Evolutionary conservation across 805 yeast species (phyloP).

Genomic region (Candida palmyrensis): DNA sequence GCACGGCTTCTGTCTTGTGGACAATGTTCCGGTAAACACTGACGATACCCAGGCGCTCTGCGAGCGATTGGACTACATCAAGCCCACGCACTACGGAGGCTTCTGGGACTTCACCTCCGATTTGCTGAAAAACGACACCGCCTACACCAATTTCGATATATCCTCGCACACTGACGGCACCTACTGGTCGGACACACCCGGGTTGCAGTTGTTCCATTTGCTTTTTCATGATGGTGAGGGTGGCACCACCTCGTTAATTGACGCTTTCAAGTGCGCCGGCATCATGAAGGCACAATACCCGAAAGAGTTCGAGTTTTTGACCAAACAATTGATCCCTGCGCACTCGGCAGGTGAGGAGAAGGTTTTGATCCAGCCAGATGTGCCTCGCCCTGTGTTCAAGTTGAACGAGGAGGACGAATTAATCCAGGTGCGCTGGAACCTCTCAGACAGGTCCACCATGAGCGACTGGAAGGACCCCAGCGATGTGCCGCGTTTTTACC

Average conservation of each 20-base stretch:
- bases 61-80: constrained; percentile 52
- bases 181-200: constrained; percentile 70
- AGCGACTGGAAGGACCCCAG: constrained; percentile 42
- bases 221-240: constrained; percentile 61
- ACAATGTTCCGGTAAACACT: constrained; percentile 56
- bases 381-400: constrained; percentile 54
- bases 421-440: constrained; percentile 66
- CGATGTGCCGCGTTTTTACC: constrained; percentile 50
- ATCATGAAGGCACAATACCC: constrained; percentile 43
- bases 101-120: constrained; percentile 77
- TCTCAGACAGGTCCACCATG: constrained; percentile 63
- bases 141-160: constrained; percentile 63
- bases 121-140: constrained; percentile 62
- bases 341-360: constrained; percentile 71
- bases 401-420: constrained; percentile 47
- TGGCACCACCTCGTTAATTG: constrained; percentile 64
- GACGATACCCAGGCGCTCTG: constrained; percentile 55
- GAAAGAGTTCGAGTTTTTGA: constrained; percentile 45
- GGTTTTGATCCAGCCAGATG: constrained; percentile 55
- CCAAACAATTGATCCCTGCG: constrained; percentile 52
- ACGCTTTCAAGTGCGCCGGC: constrained; percentile 58
- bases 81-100: constrained; percentile 75
- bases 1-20: constrained; percentile 58
- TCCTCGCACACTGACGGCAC: constrained; percentile 71
- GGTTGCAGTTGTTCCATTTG: constrained; percentile 63